phyloP scores from a whole-genome alignment of 495 filamentous ascomycete genomes.

The Viridothelium virens region DNA sequence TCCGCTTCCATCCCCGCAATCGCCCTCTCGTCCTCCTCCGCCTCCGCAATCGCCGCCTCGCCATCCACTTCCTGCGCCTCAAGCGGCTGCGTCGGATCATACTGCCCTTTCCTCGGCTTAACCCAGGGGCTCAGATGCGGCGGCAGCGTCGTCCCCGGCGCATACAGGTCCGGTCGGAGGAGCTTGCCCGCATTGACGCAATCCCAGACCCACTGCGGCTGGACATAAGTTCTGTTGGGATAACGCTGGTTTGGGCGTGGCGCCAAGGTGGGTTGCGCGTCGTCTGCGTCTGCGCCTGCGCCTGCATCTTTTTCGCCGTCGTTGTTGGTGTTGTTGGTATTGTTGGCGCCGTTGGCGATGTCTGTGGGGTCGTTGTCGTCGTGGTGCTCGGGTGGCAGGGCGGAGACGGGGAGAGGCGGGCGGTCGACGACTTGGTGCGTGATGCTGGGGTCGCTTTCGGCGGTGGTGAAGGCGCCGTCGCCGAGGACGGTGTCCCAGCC shows the following conservation, averaged over 20 bases:
- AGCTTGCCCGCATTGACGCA: slow-evolving; percentile 83
- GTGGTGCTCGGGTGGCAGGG: slow-evolving; percentile 43
- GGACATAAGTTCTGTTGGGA: slow-evolving; percentile 82
- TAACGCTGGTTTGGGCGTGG: slow-evolving; percentile 55
- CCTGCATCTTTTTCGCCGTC: too few relatives aligned
- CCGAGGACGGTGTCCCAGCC: slow-evolving; percentile 87
- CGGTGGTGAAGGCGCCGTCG: slow-evolving; percentile 81
- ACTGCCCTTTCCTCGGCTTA: slow-evolving; percentile 70
- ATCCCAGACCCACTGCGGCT: slow-evolving; percentile 99
- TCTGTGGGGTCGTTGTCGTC: slow-evolving; percentile 28
- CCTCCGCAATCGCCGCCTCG: slow-evolving; percentile 65
- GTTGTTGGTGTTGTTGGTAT: slow-evolving; percentile 27
- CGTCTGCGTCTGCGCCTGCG: too few relatives aligned
- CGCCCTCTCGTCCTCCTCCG: slow-evolving; percentile 51
- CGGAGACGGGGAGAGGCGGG: slow-evolving; percentile 58
- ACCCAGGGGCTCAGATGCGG: slow-evolving; percentile 97
- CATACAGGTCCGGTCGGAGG: slow-evolving; percentile 79
- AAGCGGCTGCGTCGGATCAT: slow-evolving; percentile 77
- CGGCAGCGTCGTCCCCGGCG: slow-evolving; percentile 77
- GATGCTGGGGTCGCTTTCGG: slow-evolving; percentile 78
- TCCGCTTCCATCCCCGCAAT: slow-evolving; percentile 40
- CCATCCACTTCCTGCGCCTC: slow-evolving; percentile 71
- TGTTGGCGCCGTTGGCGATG: slow-evolving; percentile 32
- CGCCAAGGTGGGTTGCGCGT: neutral
- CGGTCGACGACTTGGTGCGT: slow-evolving; percentile 96